Conservation (phyloP, 768 basidiomycete species). For the Termitomyces sp. region DNA sequence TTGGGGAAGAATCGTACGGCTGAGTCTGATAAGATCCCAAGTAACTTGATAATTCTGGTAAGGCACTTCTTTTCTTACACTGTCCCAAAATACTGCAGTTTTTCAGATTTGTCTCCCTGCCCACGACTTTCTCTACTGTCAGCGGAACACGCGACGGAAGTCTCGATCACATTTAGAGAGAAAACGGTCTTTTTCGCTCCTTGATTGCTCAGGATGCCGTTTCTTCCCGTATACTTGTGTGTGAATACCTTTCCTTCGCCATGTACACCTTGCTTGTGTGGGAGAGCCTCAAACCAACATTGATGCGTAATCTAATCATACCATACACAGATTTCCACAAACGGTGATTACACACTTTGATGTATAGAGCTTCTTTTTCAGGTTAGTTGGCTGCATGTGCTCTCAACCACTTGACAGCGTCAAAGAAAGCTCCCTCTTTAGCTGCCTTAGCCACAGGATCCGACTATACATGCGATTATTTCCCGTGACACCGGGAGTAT, state of each 20-base stretch:
- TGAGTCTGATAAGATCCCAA: too few relatives aligned
- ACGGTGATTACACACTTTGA: background rate
- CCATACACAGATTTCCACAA: background rate
- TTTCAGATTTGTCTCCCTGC: too few relatives aligned
- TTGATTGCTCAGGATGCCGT: background rate
- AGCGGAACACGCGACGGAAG: background rate
- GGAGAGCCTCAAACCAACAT: background rate
- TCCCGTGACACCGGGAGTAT: background rate
- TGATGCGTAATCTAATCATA: background rate
- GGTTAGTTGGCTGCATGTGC: background rate
- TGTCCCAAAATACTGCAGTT: too few relatives aligned
- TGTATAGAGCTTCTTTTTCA: background rate
- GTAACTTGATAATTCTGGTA: too few relatives aligned
- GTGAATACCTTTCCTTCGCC: background rate
- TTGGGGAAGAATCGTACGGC: background rate
- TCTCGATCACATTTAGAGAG: background rate
- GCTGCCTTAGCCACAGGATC: conserved; percentile 13
- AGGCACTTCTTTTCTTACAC: too few relatives aligned
- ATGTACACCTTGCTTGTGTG: background rate
- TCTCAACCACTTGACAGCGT: conserved; percentile 12
- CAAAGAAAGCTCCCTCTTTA: conserved; percentile 14
- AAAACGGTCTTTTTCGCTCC: background rate
- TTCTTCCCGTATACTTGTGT: background rate
- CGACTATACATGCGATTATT: conserved; percentile 1
- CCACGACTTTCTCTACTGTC: too few relatives aligned